phyloP scores from a whole-genome alignment of 1,284 basidiomycete species.

The Malassezia caprae region DNA sequence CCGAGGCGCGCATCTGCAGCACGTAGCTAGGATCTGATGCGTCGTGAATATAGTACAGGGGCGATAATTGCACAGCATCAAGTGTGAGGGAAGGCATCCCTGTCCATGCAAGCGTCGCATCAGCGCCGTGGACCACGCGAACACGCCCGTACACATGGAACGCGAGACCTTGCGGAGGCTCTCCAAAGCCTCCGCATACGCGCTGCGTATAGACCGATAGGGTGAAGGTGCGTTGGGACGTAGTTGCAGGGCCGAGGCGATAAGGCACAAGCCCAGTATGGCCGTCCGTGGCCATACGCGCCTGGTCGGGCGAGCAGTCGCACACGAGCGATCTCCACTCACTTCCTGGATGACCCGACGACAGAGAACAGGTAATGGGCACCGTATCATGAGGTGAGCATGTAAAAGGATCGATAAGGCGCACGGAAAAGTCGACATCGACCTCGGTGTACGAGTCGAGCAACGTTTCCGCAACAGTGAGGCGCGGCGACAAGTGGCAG shows the following conservation, averaged over 20 bases:
- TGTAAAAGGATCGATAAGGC: not conserved
- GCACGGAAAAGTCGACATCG: not conserved
- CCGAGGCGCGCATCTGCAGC: not conserved
- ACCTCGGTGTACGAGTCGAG: not conserved
- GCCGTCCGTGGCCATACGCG: not conserved
- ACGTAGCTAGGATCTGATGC: not conserved
- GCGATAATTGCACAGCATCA: not conserved
- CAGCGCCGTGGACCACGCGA: not conserved
- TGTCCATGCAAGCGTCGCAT: not conserved
- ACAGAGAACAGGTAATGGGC: not conserved
- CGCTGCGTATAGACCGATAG: not conserved
- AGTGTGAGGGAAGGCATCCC: not conserved
- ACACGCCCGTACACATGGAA: slow-evolving; percentile 1
- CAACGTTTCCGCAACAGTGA: not conserved
- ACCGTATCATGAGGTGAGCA: not conserved
- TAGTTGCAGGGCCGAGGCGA: not conserved
- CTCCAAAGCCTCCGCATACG: slow-evolving; percentile 10
- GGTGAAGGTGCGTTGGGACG: not conserved
- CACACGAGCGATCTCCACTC: not conserved
- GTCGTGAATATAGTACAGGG: not conserved
- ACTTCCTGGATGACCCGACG: not conserved
- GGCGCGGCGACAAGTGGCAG: not conserved
- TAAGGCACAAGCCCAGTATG: not conserved
- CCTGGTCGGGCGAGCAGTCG: not conserved
- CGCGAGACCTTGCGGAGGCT: not conserved